Evolutionary conservation across 768 basidiomycete genomes (phyloP).

Genomic region (Tulasnella sp.): DNA sequence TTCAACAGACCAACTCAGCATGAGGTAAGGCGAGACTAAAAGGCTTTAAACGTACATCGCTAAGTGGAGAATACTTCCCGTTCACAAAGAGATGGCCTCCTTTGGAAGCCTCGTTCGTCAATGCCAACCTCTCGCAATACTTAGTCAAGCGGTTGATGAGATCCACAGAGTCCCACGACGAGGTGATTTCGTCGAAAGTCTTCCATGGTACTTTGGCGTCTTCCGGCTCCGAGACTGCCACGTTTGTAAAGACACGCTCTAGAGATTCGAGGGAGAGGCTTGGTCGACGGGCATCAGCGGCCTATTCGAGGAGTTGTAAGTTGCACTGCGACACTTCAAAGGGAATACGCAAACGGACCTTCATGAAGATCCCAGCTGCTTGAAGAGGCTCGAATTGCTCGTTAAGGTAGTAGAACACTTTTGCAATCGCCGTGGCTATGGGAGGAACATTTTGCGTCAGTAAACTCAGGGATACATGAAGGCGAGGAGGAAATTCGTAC

Average conservation of each 20-base stretch:
- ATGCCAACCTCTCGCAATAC: slow-evolving; percentile 51
- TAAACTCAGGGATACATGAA: neutral
- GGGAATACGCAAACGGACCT: slow-evolving; percentile 27
- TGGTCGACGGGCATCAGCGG: slow-evolving; percentile 21
- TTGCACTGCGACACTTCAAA: neutral
- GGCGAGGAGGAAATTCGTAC: slow-evolving; percentile 19
- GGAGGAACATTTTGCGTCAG: neutral
- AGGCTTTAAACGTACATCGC: slow-evolving; percentile 42
- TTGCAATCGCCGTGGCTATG: slow-evolving; percentile 46
- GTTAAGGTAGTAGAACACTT: slow-evolving; percentile 55
- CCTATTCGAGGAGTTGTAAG: slow-evolving; percentile 5
- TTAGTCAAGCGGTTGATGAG: slow-evolving; percentile 34
- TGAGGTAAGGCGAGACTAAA: neutral
- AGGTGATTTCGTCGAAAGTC: slow-evolving; percentile 33
- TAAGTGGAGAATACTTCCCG: slow-evolving; percentile 62
- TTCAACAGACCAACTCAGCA: slow-evolving; percentile 1
- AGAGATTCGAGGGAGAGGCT: slow-evolving; percentile 15
- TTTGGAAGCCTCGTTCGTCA: slow-evolving; percentile 23
- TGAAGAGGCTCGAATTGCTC: slow-evolving; percentile 48
- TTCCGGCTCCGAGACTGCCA: slow-evolving; percentile 1
- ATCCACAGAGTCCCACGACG: slow-evolving; percentile 16
- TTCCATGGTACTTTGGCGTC: slow-evolving; percentile 13
- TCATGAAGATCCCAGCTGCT: slow-evolving; percentile 49
- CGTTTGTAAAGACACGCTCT: slow-evolving; percentile 20
- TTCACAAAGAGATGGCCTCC: slow-evolving; percentile 75